A percentile compares a stretch with the other conserved stretches of the same genome.
Evolutionary conservation across 495 filamentous ascomycete genomes (phyloP).

Genomic region (Penicillium samsonianum): DNA sequence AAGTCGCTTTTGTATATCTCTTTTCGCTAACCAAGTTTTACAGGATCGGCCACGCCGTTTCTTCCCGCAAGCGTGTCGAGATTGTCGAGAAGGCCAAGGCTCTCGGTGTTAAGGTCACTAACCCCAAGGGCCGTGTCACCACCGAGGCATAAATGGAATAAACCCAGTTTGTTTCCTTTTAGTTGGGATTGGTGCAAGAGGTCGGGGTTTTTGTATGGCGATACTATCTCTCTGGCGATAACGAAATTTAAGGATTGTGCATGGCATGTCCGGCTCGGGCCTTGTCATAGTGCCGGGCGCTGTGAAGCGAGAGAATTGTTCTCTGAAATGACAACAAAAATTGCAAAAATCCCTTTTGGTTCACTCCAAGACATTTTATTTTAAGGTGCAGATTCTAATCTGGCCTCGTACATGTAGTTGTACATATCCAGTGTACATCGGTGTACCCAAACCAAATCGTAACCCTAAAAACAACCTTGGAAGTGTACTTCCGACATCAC

Average conservation of each 20-base stretch:
- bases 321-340: slow-evolving; percentile 41
- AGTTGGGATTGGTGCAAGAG: slow-evolving; percentile 28
- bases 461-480: slow-evolving; percentile 8
- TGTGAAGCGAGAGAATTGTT: slow-evolving; percentile 32
- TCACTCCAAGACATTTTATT: not conserved
- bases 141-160: slow-evolving; percentile 80
- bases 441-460: not conserved
- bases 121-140: slow-evolving; percentile 96
- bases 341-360: slow-evolving; percentile 28
- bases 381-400: slow-evolving; percentile 4
- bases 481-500: no score
- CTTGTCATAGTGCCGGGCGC: slow-evolving; percentile 32
- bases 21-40: slow-evolving; percentile 9
- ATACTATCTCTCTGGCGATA: slow-evolving; percentile 37
- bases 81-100: slow-evolving; percentile 96
- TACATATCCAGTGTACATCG: not conserved
- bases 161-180: slow-evolving; percentile 36
- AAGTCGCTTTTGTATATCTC: not conserved
- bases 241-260: slow-evolving; percentile 40
- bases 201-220: slow-evolving; percentile 36
- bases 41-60: slow-evolving; percentile 96
- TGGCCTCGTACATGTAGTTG: slow-evolving; percentile 5
- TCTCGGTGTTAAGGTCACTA: slow-evolving; percentile 97
- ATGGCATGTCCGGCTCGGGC: slow-evolving; percentile 36
- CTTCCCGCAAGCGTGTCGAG: slow-evolving; percentile 96